These are phyloP conservation scores for Plasmodium inui DNA, from an alignment of 169 alveolate species.

Conservation along the genomic window DNA sequence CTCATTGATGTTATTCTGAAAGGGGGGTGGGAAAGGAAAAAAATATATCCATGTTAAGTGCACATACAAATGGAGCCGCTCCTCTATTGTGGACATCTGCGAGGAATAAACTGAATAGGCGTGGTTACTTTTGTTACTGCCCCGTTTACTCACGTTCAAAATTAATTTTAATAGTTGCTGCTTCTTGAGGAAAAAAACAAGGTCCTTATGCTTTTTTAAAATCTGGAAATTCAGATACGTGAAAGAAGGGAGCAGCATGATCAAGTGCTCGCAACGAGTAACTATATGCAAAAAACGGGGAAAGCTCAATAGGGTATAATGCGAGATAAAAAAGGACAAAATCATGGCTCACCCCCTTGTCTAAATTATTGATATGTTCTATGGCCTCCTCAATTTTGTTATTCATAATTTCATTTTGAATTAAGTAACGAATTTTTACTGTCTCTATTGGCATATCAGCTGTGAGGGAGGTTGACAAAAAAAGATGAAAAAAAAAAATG, in stretches of 20 bases:
- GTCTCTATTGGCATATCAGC: constrained; percentile 75
- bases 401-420: constrained; percentile 63
- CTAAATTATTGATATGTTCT: constrained; percentile 67
- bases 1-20: constrained; percentile 65
- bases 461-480: background rate
- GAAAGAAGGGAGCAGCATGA: background rate
- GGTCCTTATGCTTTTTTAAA: constrained; percentile 69
- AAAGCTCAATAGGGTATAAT: background rate
- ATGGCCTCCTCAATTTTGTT: constrained; percentile 69
- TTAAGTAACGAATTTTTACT: constrained; percentile 53
- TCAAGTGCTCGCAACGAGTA: background rate
- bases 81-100: background rate
- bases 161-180: constrained; percentile 68
- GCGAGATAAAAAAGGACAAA: background rate
- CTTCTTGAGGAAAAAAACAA: constrained; percentile 57
- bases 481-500: constrained; percentile 16
- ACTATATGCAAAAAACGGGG: background rate
- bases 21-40: background rate
- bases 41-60: background rate
- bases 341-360: constrained; percentile 39
- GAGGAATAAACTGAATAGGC: background rate
- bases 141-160: constrained; percentile 31
- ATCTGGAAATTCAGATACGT: constrained; percentile 19
- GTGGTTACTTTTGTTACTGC: background rate
- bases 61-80: background rate